phyloP scores from a whole-genome alignment of 2,329 filamentous ascomycete genomes.

The Monilinia vaccinii-corymbosi region DNA sequence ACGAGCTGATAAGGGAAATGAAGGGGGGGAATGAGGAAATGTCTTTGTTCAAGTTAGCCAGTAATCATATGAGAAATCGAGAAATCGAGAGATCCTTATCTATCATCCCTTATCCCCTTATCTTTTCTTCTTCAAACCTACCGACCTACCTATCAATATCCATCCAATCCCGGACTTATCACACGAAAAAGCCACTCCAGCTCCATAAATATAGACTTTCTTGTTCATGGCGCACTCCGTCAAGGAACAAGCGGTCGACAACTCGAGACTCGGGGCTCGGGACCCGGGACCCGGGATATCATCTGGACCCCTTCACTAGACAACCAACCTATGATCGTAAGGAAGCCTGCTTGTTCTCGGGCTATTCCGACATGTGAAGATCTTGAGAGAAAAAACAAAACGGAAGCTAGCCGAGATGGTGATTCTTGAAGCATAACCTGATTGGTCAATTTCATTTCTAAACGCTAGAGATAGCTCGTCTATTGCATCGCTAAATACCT shows the following conservation, averaged over 20 bases:
- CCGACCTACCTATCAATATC: neutral
- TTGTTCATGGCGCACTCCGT: neutral
- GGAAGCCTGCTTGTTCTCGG: neutral
- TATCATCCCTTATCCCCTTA: neutral
- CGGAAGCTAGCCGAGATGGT: no score
- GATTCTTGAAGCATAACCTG: no score
- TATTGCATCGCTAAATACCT: no score
- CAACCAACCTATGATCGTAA: conserved; percentile 1
- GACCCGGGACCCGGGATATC: neutral
- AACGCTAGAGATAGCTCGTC: no score
- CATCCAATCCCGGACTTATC: neutral
- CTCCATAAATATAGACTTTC: neutral
- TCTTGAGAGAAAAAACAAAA: neutral
- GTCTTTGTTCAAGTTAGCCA: no score
- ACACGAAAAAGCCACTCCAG: neutral
- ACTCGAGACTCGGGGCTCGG: neutral
- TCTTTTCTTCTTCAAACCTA: conserved; percentile 1
- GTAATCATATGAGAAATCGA: no score
- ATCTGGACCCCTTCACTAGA: neutral
- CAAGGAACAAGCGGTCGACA: neutral
- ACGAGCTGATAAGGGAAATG: conserved; percentile 5
- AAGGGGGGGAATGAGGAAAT: neutral
- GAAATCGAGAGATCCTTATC: conserved; percentile 1
- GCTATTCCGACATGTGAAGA: neutral
- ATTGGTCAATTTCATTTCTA: no score